Conservation (phyloP, 306 rosid species). For the Prunus dulcis region DNA sequence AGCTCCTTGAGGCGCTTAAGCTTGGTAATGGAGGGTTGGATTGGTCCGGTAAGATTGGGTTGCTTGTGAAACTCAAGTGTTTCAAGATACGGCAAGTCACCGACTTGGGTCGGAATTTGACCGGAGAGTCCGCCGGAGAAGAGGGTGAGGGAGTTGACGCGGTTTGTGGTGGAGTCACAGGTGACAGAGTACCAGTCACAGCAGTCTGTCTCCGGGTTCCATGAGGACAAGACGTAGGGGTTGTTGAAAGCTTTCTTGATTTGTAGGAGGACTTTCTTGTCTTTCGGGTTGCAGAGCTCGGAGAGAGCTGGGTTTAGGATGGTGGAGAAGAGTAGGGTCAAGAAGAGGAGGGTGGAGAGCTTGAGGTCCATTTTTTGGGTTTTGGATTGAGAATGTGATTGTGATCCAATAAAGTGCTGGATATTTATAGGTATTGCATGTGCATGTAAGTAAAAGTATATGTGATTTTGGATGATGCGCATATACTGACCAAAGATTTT, state of each 20-base stretch:
- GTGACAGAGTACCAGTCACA: slow-evolving; percentile 60
- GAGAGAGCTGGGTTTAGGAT: slow-evolving; percentile 28
- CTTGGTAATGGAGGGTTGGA: slow-evolving; percentile 56
- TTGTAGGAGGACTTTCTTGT: slow-evolving; percentile 64
- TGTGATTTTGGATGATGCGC: too few relatives aligned
- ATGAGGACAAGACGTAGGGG: slow-evolving; percentile 58
- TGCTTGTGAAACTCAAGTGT: slow-evolving; percentile 51
- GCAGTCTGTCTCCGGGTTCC: slow-evolving; percentile 59
- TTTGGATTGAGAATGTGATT: background rate
- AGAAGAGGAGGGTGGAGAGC: background rate
- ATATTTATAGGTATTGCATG: too few relatives aligned
- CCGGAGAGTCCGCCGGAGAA: slow-evolving; percentile 37
- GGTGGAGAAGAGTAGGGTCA: slow-evolving; percentile 26
- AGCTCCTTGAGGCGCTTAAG: slow-evolving; percentile 49
- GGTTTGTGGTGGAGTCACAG: slow-evolving; percentile 54
- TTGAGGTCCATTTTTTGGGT: background rate
- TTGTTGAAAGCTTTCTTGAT: slow-evolving; percentile 64
- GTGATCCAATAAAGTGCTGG: background rate
- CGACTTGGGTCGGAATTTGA: slow-evolving; percentile 57
- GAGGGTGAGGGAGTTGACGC: slow-evolving; percentile 53
- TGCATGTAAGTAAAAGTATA: too few relatives aligned
- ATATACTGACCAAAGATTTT: too few relatives aligned
- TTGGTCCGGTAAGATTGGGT: slow-evolving; percentile 54
- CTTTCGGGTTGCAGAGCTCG: slow-evolving; percentile 57
- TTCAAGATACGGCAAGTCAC: slow-evolving; percentile 60